A percentile compares a stretch with the other conserved stretches of the same genome.
phyloP scores from a whole-genome alignment of 2,329 filamentous ascomycete genomes.

The Ophiocordyceps camponoti-floridani region DNA sequence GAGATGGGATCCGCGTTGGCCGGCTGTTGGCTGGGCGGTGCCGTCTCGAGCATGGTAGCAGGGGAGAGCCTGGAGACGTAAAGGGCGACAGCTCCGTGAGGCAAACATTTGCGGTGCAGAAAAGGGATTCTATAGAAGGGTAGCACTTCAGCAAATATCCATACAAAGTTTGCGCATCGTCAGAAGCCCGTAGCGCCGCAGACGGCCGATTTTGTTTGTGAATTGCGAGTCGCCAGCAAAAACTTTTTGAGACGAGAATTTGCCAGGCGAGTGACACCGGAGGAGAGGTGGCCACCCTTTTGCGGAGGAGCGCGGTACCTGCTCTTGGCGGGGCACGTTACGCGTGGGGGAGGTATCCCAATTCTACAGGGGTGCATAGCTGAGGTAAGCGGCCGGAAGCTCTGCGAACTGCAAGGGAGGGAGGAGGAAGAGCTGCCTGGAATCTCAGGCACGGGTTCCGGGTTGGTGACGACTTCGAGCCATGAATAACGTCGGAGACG shows the following conservation, averaged over 20 bases:
- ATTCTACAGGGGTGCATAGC: background rate
- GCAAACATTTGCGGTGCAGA: constrained; percentile 37
- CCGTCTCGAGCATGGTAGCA: constrained; percentile 41
- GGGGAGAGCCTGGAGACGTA: constrained; percentile 22
- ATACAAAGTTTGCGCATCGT: constrained; percentile 36
- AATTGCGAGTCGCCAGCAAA: constrained; percentile 31
- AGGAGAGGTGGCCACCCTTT: background rate
- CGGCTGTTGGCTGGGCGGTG: constrained; percentile 30
- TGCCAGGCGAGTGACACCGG: constrained; percentile 2
- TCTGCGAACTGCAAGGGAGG: background rate
- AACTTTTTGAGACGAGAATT: constrained; percentile 18
- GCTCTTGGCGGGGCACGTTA: no score
- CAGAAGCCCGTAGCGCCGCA: constrained; percentile 27
- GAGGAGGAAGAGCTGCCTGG: constrained; percentile 6
- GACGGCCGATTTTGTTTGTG: constrained; percentile 23
- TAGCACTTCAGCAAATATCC: constrained; percentile 24
- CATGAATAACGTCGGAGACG: background rate
- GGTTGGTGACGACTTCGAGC: background rate
- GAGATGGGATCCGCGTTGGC: constrained; percentile 12
- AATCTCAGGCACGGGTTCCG: constrained; percentile 9
- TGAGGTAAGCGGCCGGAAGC: background rate
- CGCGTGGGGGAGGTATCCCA: no score
- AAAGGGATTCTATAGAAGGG: constrained; percentile 36
- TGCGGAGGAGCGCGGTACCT: background rate
- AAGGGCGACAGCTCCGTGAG: constrained; percentile 34